Evolutionary conservation across 2,329 filamentous ascomycete genomes (phyloP), one percentile per base, ranked within the genome.

Genomic region (Colletotrichum melonis): DNA sequence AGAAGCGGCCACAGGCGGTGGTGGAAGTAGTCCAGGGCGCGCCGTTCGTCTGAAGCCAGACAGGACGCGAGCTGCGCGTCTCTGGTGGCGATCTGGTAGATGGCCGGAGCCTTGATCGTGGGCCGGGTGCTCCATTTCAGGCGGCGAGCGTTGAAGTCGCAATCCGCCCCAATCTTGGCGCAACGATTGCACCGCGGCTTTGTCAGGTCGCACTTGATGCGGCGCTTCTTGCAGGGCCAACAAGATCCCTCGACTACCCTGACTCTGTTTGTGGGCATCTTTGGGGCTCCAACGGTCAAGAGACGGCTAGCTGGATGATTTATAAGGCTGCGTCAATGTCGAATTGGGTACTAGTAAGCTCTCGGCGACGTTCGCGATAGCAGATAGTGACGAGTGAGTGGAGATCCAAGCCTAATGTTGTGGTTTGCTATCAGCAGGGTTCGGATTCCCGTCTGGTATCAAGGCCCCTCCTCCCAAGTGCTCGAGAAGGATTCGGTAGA

Each of bases 71-170:
- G 63, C 35, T 67, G 57, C 49, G 42, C 63, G 73, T 81, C 78
- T 68, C 79, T 76, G 9, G 75, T 49, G 4, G 78, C 62, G 71
- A 81, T 49, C 55, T 77, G 72, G 69, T 80, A 78, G 54, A 79
- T 79, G 5, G 80, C 77, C 0, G 82, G 79, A 0, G 76, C 73
- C 1, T 76, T 76, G n/a, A 79, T 80, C 4, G 80, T 77, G 0
- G 81, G 81, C 0, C 82, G 79, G 0, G 84, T 83, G 63, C 82
- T 85, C 84, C 84, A 86, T 70, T 82, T 80, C 52, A 86, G 79
- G 9, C 84, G 77, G 0, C 84, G 79, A 28, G 82, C 79, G 74
- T 82, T 84, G 74, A 83, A 84, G 72, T 75, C 74, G 63, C 74
- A 76, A 6, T 68, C 63, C 6, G 69, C 64, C 2, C 68, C 63